These are phyloP conservation scores for Solanum sparsipilum DNA, from an alignment of 257 asterid species.

Conservation along the genomic window DNA sequence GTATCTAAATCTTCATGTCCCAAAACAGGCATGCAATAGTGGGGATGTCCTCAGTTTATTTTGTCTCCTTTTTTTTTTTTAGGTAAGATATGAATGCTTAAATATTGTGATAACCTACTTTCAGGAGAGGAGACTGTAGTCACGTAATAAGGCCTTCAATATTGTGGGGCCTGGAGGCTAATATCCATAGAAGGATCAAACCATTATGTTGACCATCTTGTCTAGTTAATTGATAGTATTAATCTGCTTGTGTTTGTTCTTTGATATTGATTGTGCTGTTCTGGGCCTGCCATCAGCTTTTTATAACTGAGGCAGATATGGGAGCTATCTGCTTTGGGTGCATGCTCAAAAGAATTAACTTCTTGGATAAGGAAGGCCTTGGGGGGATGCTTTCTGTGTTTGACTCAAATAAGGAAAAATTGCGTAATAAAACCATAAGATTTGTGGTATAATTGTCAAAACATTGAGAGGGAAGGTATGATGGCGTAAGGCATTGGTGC, in stretches of 20 bases:
- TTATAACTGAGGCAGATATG: neutral
- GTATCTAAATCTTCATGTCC: neutral
- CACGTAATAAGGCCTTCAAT: neutral
- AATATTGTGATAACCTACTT: neutral
- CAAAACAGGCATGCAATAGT: neutral
- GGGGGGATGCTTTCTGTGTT: neutral
- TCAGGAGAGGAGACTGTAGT: neutral
- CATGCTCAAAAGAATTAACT: neutral
- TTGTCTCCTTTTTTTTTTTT: neutral
- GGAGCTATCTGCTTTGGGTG: neutral
- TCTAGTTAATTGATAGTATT: neutral
- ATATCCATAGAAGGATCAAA: neutral
- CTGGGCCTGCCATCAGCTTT: neutral
- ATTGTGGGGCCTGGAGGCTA: neutral
- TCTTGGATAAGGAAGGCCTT: neutral
- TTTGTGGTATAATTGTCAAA: neutral
- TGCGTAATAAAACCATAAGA: neutral
- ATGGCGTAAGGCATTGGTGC: neutral
- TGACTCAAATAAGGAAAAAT: neutral
- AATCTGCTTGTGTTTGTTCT: neutral
- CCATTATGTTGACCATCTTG: neutral
- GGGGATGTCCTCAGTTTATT: neutral
- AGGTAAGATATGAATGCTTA: neutral
- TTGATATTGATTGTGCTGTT: neutral
- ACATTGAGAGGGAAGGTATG: neutral